These are phyloP conservation scores for Hymenoscyphus fructigenus DNA, from an alignment of 2,329 filamentous ascomycete genomes.

Conservation along the genomic window DNA sequence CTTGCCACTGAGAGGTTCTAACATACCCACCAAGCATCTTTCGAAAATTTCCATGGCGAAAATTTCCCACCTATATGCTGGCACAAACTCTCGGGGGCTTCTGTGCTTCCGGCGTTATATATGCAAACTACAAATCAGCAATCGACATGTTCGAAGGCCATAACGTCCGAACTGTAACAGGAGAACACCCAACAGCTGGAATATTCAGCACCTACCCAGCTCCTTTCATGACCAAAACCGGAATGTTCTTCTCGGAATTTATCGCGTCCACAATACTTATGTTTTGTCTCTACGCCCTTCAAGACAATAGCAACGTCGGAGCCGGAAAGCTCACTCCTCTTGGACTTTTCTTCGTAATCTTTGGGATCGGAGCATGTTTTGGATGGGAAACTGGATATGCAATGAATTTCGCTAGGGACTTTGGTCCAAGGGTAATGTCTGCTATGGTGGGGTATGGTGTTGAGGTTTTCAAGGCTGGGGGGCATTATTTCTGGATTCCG, in stretches of 20 bases:
- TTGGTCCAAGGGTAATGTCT: slow-evolving; percentile 63
- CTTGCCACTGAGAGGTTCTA: background rate
- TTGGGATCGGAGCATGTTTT: slow-evolving; percentile 71
- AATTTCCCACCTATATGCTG: slow-evolving; percentile 64
- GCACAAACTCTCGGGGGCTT: slow-evolving; percentile 69
- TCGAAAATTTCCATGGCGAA: slow-evolving; percentile 66
- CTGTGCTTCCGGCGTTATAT: slow-evolving; percentile 52
- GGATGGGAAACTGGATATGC: slow-evolving; percentile 78
- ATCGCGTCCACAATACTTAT: slow-evolving; percentile 66
- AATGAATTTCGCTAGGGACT: slow-evolving; percentile 72
- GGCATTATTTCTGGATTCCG: slow-evolving; percentile 74
- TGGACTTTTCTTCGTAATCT: slow-evolving; percentile 69
- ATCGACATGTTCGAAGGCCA: slow-evolving; percentile 68
- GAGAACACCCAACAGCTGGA: slow-evolving; percentile 53
- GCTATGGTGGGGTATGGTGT: slow-evolving; percentile 68
- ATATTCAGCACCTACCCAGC: slow-evolving; percentile 73
- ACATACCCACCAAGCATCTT: slow-evolving; percentile 45
- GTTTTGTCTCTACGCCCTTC: slow-evolving; percentile 70
- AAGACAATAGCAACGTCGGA: slow-evolving; percentile 52
- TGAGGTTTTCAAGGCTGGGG: slow-evolving; percentile 65
- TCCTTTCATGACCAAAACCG: slow-evolving; percentile 62
- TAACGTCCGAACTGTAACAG: slow-evolving; percentile 60
- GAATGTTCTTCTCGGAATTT: slow-evolving; percentile 72
- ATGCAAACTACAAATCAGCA: slow-evolving; percentile 61
- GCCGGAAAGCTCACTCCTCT: slow-evolving; percentile 59